A percentile compares a stretch with the other conserved stretches of the same genome.
Evolutionary conservation across 1,284 basidiomycete genomes (phyloP).

Genomic region (Ceratobasidium papillatum): DNA sequence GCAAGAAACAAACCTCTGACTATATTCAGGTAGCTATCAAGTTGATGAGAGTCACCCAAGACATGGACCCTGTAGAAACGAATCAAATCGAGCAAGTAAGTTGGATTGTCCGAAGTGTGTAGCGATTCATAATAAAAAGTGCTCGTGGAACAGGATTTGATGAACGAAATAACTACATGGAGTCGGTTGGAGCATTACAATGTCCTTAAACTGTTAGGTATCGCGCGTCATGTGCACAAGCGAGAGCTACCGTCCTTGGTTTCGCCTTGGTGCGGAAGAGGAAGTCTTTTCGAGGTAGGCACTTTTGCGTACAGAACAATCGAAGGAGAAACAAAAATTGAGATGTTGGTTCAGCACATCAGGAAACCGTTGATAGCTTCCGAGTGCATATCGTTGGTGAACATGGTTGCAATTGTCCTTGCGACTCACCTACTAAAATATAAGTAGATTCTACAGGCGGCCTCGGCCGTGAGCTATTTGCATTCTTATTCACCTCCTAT

Average conservation of each 20-base stretch:
- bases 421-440: neutral
- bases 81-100: neutral
- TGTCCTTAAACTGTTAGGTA: constrained; percentile 11
- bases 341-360: neutral
- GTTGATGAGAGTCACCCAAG: neutral
- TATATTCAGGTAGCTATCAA: constrained; percentile 20
- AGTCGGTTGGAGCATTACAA: constrained; percentile 25
- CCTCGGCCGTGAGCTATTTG: constrained; percentile 18
- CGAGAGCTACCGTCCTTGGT: constrained; percentile 11
- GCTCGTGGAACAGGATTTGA: neutral
- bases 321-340: neutral
- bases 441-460: constrained; percentile 24
- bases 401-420: neutral
- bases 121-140: neutral
- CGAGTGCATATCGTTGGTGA: constrained; percentile 31
- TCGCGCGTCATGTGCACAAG: neutral
- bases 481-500: constrained; percentile 14
- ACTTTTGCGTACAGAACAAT: too few relatives aligned
- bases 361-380: neutral
- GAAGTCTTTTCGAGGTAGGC: constrained; percentile 2
- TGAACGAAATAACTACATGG: constrained; percentile 31
- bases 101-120: neutral
- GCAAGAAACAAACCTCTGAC: neutral
- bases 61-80: neutral
- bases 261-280: constrained; percentile 33